Conservation (phyloP, 768 basidiomycete genomes). For the Russula olivacea region DNA sequence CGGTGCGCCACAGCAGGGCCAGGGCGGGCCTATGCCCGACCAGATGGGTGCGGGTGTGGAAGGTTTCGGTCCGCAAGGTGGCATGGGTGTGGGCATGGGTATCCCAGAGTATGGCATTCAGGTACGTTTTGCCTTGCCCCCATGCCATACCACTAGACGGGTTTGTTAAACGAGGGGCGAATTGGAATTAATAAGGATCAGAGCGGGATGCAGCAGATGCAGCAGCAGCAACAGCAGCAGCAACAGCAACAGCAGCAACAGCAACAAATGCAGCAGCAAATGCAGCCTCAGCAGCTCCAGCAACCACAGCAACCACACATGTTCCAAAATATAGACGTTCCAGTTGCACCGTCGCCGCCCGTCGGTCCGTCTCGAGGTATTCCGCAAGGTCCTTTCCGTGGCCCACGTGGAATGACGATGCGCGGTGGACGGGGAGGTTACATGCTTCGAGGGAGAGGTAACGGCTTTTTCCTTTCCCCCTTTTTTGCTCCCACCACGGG, state of each 20-base stretch:
- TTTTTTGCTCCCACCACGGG: not conserved
- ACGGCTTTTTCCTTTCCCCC: not conserved
- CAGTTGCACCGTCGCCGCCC: conserved; percentile 43
- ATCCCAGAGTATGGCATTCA: conserved; percentile 61
- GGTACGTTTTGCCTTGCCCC: conserved; percentile 39
- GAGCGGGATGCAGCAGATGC: conserved; percentile 39
- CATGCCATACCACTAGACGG: not conserved
- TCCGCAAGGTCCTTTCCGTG: conserved; percentile 40
- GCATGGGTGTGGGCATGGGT: conserved; percentile 27
- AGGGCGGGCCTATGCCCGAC: conserved; percentile 23
- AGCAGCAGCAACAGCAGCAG: conserved; percentile 15
- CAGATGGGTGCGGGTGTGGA: conserved; percentile 23
- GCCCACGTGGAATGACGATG: conserved; percentile 39
- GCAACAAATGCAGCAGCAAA: conserved; percentile 39
- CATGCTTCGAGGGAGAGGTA: conserved; percentile 39
- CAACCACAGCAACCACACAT: conserved; percentile 38
- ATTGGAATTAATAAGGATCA: conserved; percentile 18
- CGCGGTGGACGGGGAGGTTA: conserved; percentile 42
- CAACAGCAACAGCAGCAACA: conserved; percentile 31
- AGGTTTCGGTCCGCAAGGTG: conserved; percentile 18
- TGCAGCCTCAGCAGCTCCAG: conserved; percentile 36
- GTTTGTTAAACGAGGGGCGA: not conserved
- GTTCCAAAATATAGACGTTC: conserved; percentile 59
- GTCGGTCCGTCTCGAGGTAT: conserved; percentile 27
- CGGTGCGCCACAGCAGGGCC: conserved; percentile 25